Evolutionary conservation across 257 asterid species (phyloP), one percentile per base, ranked within the genome.

Genomic region (Nicotiana knightiana): DNA sequence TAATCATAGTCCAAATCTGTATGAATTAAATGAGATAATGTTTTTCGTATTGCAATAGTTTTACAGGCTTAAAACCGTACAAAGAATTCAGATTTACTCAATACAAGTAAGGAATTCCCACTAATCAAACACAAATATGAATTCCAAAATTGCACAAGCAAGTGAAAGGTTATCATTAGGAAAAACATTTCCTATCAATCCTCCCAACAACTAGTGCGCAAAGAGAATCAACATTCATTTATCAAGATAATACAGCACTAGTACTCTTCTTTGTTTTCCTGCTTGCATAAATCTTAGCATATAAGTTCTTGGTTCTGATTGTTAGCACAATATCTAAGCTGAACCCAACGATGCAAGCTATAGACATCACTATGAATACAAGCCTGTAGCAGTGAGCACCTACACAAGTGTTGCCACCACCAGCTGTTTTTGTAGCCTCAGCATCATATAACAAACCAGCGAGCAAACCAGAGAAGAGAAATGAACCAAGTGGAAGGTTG

Each of bases 381-480:
- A 88, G 85, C 85, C 90, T 64, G 80, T 86, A 88, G 76, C 91
- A 88, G 24, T 88, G 89, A 13, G 89, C 83, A 9, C 91, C 91
- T 1, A 77, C 15, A 55, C 91, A 88, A 0, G 88, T 86, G 24
- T 85, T 88, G 33, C 91, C 89, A 12, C 91, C 91, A 3, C 83
- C 87, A 0, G 85, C 85, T 0, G 85, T 82, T 4, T 28, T 61
- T 37, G 87, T 87, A 2, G 91, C 91, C 39, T 88, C 61, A 1
- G 88, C 67, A 39, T 88, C 91, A 64, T 88, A 86, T 46, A 86
- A 9, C 3, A 86, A 37, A 6, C 91, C 90, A 32, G 91, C 90
- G 2, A 88, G 88, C 86, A 88, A 76, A 21, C 91, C 91, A 3
- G 91, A 88, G 90, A 88, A 88, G 37, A 88, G 90, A 78, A 88